Base-by-base conservation (phyloP, 1,284 basidiomycete genomes). In the Coniferiporia sulphurascens region DNA sequence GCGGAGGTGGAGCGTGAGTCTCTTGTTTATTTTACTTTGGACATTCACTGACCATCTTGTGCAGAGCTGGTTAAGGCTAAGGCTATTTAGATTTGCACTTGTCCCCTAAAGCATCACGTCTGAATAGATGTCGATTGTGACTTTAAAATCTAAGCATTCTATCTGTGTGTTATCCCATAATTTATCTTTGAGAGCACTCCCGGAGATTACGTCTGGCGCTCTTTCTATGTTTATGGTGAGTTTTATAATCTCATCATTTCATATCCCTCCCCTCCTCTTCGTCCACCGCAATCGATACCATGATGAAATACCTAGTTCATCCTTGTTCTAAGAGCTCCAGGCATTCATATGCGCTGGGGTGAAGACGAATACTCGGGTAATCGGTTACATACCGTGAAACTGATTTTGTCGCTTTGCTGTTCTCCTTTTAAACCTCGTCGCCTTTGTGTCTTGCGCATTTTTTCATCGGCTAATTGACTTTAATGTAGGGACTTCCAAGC, bases 1-100 rank as follows among this genome's bases (percentile, higher is more conserved):
- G 78, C 84, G 56, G 94, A 98, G 78, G 85, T 99, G 68, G 97
- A 99, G 78, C 85, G 94, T 96, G 71, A 76, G 93, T 57, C 27
- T 15, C 46, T 12, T 55, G 38, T 43, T 32, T 27, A 27, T n/a
- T 48, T 32, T 35, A 8, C 55, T 56, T 65, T 72, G 49, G 66
- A 50, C 22, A 17, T 22, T 38, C 53, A 38, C 32, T 55, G 7
- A 27, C 32, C 34, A 41, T 51, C n/a, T 36, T 22, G 44, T 64
- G 38, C 70, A 89, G 87, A 82, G 65, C 78, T 91, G 65, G 82
- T 89, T 72, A 87, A 87, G 78, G 74, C 71, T 71, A 87, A 88
- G 76, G 79, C 80, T 59, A 85, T 89, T 73, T 89, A 71, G 62
- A 45, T 60, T 41, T n/a, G 12, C 19, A n/a, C 12, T 36, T 55